A percentile compares a stretch with the other conserved stretches of the same genome.
phyloP scores from a whole-genome alignment of 2,329 filamentous ascomycete genomes.

The Epichloe coenophiala region DNA sequence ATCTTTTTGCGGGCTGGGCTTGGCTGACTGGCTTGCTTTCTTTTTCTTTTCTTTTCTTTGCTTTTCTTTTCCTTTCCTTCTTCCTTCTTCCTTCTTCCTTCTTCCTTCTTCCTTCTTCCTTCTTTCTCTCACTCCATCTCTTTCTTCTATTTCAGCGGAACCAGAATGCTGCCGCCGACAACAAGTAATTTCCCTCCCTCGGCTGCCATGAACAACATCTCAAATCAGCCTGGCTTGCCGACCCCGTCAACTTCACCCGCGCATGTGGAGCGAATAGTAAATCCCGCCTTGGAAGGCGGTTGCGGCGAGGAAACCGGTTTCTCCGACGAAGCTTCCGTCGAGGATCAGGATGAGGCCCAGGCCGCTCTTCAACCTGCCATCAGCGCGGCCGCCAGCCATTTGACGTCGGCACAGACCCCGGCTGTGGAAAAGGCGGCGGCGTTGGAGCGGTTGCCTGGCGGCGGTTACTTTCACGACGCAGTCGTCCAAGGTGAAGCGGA shows the following conservation, averaged over 20 bases:
- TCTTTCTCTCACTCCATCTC: neutral
- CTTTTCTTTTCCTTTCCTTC: neutral
- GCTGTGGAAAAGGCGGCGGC: slow-evolving; percentile 45
- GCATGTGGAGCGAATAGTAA: neutral
- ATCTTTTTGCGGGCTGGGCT: neutral
- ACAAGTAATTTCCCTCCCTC: neutral
- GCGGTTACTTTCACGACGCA: slow-evolving; percentile 9
- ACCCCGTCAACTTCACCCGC: neutral
- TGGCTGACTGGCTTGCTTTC: neutral
- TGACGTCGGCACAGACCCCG: slow-evolving; percentile 40
- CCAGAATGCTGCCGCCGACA: too few species aligned
- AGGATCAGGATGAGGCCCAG: slow-evolving; percentile 41
- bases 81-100: too few species aligned
- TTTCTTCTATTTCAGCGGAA: too few species aligned
- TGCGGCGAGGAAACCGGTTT: slow-evolving; percentile 7
- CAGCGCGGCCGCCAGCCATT: slow-evolving; percentile 40
- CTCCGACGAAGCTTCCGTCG: slow-evolving; percentile 14
- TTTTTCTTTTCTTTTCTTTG: neutral
- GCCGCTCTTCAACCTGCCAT: slow-evolving; percentile 47
- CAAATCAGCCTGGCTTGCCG: neutral
- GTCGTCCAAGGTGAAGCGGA: slow-evolving; percentile 8
- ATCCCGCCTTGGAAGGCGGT: neutral
- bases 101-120: too few species aligned
- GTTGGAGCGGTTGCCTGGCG: slow-evolving; percentile 28
- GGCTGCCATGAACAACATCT: neutral